Percentiles rank a stretch among this genome's conserved stretches.
Conservation (phyloP, 805 yeast species). For the Monosporozyma servazzii region DNA sequence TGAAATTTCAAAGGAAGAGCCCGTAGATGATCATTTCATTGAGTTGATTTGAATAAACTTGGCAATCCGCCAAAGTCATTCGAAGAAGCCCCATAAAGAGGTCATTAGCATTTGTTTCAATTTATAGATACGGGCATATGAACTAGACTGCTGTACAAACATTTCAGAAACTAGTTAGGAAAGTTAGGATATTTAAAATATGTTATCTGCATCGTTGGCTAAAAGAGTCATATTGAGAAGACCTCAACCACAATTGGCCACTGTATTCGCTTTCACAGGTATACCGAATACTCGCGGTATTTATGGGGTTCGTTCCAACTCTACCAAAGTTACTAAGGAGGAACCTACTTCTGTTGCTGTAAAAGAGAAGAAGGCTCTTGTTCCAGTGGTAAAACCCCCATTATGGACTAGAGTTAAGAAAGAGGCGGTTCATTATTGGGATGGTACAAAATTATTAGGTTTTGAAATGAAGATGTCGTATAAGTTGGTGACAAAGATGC, state of each 20-base stretch:
- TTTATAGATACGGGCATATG: background rate
- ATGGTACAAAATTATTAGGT: constrained; percentile 88
- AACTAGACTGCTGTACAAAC: background rate
- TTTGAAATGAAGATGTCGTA: constrained; percentile 80
- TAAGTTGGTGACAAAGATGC: constrained; percentile 69
- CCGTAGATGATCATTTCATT: background rate
- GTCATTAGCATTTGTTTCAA: background rate
- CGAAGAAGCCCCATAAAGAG: background rate
- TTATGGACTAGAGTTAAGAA: constrained; percentile 82
- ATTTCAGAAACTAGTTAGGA: background rate
- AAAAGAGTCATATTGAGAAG: background rate
- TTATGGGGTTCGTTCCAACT: constrained; percentile 2
- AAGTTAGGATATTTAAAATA: background rate
- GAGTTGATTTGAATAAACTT: background rate
- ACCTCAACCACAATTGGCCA: background rate
- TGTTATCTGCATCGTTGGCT: background rate
- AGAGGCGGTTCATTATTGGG: constrained; percentile 88
- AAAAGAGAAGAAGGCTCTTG: background rate
- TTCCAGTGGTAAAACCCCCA: constrained; percentile 35
- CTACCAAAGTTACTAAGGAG: background rate
- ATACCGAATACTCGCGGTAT: background rate
- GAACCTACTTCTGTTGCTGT: background rate
- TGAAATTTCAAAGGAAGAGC: background rate
- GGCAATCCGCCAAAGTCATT: background rate
- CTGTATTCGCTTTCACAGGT: background rate